These are phyloP conservation scores for Echria macrotheca DNA, from an alignment of 495 filamentous ascomycete genomes.

Conservation along the genomic window DNA sequence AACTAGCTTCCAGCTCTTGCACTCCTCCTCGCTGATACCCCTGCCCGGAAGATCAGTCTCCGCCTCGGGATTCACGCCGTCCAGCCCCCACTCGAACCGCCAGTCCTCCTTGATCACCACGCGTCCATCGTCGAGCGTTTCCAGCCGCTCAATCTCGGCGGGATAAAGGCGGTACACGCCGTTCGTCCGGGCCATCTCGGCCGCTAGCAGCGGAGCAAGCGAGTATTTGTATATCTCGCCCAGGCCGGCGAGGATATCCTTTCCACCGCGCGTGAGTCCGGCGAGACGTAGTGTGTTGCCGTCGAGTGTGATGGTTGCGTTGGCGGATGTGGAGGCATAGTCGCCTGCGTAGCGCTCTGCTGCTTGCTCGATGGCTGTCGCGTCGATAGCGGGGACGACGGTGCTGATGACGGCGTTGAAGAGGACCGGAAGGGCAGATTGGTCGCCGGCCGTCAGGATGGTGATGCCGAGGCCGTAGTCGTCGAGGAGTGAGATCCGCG, in stretches of 20 bases:
- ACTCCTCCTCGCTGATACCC: constrained; percentile 25
- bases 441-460: constrained; percentile 19
- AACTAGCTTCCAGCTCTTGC: constrained; percentile 30
- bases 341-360: constrained; percentile 8
- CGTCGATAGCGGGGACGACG: constrained; percentile 30
- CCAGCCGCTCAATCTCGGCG: constrained; percentile 26
- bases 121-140: constrained; percentile 8
- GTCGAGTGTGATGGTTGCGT: constrained; percentile 18
- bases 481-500: constrained; percentile 19
- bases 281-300: constrained; percentile 28
- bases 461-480: constrained; percentile 22
- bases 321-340: constrained; percentile 19
- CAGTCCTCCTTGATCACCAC: constrained; percentile 15
- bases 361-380: constrained; percentile 30
- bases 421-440: constrained; percentile 9
- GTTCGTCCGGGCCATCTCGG: constrained; percentile 6
- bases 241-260: constrained; percentile 25
- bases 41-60: constrained; percentile 9
- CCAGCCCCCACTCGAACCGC: constrained; percentile 9
- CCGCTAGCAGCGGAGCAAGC: constrained; percentile 11
- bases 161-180: constrained; percentile 24
- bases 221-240: constrained; percentile 9
- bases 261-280: constrained; percentile 33
- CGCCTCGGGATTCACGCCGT: constrained; percentile 18
- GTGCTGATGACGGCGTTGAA: constrained; percentile 18